phyloP scores from a whole-genome alignment of 1,284 basidiomycete genomes.

The Cryptococcus sp. region DNA sequence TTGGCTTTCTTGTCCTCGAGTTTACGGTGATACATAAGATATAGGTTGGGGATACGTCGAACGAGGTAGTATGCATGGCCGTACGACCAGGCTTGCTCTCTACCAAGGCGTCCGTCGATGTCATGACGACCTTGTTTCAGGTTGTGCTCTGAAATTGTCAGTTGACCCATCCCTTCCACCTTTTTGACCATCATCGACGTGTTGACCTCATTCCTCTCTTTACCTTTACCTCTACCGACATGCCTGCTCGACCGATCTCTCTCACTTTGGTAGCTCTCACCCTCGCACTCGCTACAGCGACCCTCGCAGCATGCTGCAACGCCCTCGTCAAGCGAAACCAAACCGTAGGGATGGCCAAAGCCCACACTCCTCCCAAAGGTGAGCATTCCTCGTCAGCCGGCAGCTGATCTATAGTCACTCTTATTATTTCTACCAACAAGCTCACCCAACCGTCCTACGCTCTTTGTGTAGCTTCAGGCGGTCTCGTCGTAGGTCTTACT shows the following conservation, averaged over 20 bases:
- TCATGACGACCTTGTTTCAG: too few species aligned
- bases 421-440: slow-evolving; percentile 12
- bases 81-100: too few species aligned
- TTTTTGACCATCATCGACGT: too few species aligned
- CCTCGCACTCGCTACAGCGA: slow-evolving; percentile 4
- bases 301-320: slow-evolving; percentile 5
- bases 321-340: slow-evolving; percentile 8
- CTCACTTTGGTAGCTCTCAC: slow-evolving; percentile 3
- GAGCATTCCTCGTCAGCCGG: not conserved
- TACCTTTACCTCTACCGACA: too few species aligned
- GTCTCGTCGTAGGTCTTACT: slow-evolving; percentile 5
- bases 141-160: too few species aligned
- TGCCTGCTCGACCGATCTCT: not conserved
- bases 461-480: slow-evolving; percentile 4
- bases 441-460: slow-evolving; percentile 10
- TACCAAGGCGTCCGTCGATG: too few species aligned
- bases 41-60: not conserved
- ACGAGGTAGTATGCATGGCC: too few species aligned
- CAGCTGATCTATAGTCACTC: slow-evolving; percentile 3
- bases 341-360: slow-evolving; percentile 6
- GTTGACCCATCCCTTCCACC: too few species aligned
- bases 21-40: slow-evolving; percentile 2
- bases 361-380: slow-evolving; percentile 4
- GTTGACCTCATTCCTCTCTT: too few species aligned
- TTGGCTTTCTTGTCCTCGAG: slow-evolving; percentile 2